A percentile compares a stretch with the other conserved stretches of the same genome.
These are phyloP conservation scores for Spatholobus suberectus DNA, from an alignment of 306 rosid genomes.

Conservation along the genomic window DNA sequence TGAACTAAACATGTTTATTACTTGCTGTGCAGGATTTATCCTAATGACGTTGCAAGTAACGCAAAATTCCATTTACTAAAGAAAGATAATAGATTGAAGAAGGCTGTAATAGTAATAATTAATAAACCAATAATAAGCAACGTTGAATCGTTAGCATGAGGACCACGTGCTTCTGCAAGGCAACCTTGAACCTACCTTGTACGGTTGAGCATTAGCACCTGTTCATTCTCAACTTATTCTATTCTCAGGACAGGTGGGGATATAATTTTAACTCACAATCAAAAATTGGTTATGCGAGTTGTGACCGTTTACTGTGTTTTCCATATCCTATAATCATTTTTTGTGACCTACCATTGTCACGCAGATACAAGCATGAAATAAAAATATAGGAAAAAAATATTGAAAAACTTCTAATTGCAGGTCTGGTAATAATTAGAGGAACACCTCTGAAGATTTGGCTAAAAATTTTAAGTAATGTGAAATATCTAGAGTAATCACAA, in stretches of 20 bases:
- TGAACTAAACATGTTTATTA: too few relatives aligned
- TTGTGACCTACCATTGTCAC: conserved; percentile 3
- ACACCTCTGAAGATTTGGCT: not conserved
- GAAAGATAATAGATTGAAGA: not conserved
- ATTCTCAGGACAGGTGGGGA: not conserved
- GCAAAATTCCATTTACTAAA: not conserved
- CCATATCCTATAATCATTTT: conserved; percentile 16
- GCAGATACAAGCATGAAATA: not conserved
- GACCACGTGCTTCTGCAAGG: conserved; percentile 45
- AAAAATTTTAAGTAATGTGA: not conserved
- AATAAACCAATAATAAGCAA: not conserved
- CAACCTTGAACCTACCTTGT: conserved; percentile 1
- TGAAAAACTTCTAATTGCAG: not conserved
- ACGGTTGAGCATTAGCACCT: conserved; percentile 7
- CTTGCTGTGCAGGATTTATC: not conserved
- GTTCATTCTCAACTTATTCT: conserved; percentile 3
- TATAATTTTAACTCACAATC: not conserved
- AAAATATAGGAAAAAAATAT: not conserved
- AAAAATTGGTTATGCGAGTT: not conserved
- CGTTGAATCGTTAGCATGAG: not conserved
- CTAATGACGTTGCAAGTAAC: not conserved
- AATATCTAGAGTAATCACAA: not conserved
- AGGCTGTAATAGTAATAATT: not conserved
- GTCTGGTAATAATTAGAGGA: not conserved
- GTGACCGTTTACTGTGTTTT: not conserved